Evolutionary conservation across 306 rosid genomes (phyloP).

Genomic region (Nissolia schottii): DNA sequence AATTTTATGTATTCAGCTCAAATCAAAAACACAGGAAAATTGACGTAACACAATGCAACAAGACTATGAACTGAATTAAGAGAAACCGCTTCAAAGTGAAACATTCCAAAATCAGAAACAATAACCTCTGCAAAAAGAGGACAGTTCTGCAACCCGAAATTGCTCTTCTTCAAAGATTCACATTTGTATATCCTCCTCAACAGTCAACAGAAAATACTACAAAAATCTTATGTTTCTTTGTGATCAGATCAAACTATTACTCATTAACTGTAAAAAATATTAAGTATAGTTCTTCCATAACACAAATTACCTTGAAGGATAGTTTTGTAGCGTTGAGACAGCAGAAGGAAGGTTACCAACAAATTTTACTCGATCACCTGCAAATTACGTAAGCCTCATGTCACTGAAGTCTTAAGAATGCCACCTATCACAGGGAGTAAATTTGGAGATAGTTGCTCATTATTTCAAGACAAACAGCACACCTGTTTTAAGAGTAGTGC

Average conservation of each 20-base stretch:
- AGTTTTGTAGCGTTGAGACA: constrained; percentile 40
- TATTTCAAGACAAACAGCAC: constrained; percentile 1
- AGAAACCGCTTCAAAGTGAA: background rate
- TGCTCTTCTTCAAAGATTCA: background rate
- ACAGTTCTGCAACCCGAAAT: background rate
- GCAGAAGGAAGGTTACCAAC: constrained; percentile 51
- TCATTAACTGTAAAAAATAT: background rate
- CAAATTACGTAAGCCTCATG: constrained; percentile 23
- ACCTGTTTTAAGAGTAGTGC: constrained; percentile 65
- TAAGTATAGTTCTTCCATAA: background rate
- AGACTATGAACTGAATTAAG: background rate
- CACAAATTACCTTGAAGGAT: constrained; percentile 52
- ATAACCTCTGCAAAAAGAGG: background rate
- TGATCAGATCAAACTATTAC: background rate
- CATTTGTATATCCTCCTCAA: background rate
- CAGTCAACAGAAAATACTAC: background rate
- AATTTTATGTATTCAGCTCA: background rate
- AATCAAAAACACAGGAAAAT: background rate
- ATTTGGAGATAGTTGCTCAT: constrained; percentile 1
- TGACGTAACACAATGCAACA: background rate
- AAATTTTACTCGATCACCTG: constrained; percentile 91
- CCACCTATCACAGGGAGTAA: constrained; percentile 3
- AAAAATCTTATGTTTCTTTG: background rate
- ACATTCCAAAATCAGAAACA: background rate
- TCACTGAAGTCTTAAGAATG: background rate